These are phyloP conservation scores for Trichodelitschia bisporula DNA, from an alignment of 495 filamentous ascomycete species.

Conservation along the genomic window DNA sequence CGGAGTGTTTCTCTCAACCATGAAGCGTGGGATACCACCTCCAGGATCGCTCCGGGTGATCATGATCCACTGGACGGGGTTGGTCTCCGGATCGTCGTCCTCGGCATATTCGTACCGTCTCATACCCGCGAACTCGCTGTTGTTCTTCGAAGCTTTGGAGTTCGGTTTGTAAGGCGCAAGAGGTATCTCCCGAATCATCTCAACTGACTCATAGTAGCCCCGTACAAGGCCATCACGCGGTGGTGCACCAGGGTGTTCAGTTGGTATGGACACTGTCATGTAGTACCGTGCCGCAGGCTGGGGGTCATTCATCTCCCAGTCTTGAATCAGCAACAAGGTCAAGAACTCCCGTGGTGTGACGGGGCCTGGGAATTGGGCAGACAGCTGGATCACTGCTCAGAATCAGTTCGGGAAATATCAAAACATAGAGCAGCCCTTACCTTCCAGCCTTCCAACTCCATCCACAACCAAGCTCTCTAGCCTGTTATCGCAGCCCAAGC, in stretches of 20 bases:
- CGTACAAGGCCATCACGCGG: slow-evolving; percentile 45
- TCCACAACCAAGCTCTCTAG: slow-evolving; percentile 32
- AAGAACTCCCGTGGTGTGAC: slow-evolving; percentile 77
- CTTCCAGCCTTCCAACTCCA: slow-evolving; percentile 30
- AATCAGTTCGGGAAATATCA: slow-evolving; percentile 11
- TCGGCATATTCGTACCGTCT: slow-evolving; percentile 20
- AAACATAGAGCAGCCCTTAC: slow-evolving; percentile 14
- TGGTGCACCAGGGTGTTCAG: slow-evolving; percentile 46
- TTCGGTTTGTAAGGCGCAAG: slow-evolving; percentile 12
- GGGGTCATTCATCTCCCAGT: slow-evolving; percentile 11
- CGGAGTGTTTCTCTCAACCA: slow-evolving; percentile 84
- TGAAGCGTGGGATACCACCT: slow-evolving; percentile 74
- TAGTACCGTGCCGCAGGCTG: slow-evolving; percentile 31
- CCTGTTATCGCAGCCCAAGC: slow-evolving; percentile 55
- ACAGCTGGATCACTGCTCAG: slow-evolving; percentile 47
- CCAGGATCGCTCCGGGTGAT: slow-evolving; percentile 85
- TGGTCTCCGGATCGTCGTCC: slow-evolving; percentile 25
- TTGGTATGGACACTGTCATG: slow-evolving; percentile 71
- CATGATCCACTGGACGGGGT: slow-evolving; percentile 89
- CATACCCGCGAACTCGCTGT: slow-evolving; percentile 11
- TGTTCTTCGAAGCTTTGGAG: slow-evolving; percentile 14
- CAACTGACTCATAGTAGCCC: slow-evolving; percentile 76
- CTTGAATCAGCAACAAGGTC: slow-evolving; percentile 39
- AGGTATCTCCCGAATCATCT: slow-evolving; percentile 69
- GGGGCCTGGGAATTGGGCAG: slow-evolving; percentile 74